These are phyloP conservation scores for Hansenula sp. DNA, from an alignment of 1,139 yeast species.

Conservation along the genomic window DNA sequence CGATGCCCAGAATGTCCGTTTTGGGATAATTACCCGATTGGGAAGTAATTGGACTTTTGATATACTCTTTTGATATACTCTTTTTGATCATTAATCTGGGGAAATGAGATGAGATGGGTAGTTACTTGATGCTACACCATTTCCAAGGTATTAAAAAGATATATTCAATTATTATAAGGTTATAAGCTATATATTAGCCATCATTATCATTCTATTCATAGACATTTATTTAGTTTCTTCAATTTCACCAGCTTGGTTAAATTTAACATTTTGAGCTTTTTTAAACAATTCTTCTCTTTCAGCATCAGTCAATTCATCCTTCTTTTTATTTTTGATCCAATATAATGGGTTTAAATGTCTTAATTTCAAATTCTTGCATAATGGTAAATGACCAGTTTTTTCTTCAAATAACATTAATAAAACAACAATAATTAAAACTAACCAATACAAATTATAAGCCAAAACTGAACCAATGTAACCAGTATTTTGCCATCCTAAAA, in stretches of 20 bases:
- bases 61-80: no score
- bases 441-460: conserved; percentile 78
- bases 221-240: neutral
- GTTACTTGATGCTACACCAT: no score
- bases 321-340: conserved; percentile 60
- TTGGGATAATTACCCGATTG: no score
- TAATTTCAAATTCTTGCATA: conserved; percentile 43
- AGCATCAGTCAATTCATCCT: conserved; percentile 44
- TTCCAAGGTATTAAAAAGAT: no score
- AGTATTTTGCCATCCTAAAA: conserved; percentile 82
- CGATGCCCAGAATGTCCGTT: no score
- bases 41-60: no score
- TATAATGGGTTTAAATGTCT: conserved; percentile 61
- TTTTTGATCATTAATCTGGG: no score
- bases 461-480: conserved; percentile 84
- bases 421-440: conserved; percentile 47
- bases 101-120: no score
- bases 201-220: neutral
- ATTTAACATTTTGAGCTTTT: conserved; percentile 30
- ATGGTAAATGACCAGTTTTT: conserved; percentile 55
- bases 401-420: conserved; percentile 62
- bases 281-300: conserved; percentile 50
- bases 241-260: conserved; percentile 20
- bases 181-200: neutral
- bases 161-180: no score